These are phyloP conservation scores for Zygosaccharomyces sapae DNA, from an alignment of 1,139 yeast genomes.

Conservation along the genomic window DNA sequence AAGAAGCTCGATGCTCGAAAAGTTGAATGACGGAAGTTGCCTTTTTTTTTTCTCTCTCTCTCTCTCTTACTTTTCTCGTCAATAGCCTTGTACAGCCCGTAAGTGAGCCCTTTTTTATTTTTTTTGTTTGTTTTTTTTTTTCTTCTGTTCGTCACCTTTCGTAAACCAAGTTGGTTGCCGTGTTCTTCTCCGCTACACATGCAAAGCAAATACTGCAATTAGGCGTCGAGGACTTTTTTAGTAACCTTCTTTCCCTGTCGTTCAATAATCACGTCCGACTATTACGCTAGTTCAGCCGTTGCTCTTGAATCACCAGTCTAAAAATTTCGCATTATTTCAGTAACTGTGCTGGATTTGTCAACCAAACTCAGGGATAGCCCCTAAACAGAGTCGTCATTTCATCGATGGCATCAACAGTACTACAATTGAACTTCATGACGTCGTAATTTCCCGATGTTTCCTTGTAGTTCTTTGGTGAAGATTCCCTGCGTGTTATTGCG, in stretches of 20 bases:
- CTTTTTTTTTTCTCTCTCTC: not conserved
- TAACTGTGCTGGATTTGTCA: no score
- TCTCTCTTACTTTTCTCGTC: not conserved
- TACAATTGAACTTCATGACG: not conserved
- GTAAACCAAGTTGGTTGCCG: no score
- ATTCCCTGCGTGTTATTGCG: conserved; percentile 6
- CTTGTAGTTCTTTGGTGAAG: not conserved
- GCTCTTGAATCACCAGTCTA: no score
- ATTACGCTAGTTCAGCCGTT: no score
- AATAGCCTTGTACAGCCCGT: not conserved
- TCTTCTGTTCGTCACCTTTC: no score
- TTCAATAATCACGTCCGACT: no score
- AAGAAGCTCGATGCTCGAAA: not conserved
- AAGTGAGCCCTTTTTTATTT: not conserved
- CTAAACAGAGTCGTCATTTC: not conserved
- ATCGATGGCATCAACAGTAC: not conserved
- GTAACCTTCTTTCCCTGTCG: no score
- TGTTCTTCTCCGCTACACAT: no score
- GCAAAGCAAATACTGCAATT: no score
- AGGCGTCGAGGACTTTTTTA: no score
- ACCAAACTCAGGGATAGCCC: no score
- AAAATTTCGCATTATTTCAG: no score
- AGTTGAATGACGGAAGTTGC: not conserved
- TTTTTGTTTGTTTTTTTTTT: not conserved
- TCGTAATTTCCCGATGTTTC: not conserved